These are phyloP conservation scores for Leucosporidium yakuticum DNA, from an alignment of 768 basidiomycete genomes.

Conservation along the genomic window DNA sequence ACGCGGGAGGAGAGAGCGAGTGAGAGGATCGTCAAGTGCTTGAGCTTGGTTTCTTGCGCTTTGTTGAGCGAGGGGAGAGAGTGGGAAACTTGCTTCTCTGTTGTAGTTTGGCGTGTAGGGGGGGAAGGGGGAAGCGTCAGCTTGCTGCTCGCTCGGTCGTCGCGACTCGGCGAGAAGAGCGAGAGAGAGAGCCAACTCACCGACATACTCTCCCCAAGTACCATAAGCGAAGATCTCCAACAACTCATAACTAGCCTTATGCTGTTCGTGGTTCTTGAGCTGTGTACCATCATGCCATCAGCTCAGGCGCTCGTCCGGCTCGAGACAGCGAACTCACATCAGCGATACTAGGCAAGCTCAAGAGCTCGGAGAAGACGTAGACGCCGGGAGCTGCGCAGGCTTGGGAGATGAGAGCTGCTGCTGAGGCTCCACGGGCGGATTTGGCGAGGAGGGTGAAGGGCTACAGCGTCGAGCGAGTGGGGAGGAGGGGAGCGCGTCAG, in stretches of 20 bases:
- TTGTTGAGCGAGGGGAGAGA: constrained; percentile 60
- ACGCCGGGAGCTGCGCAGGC: constrained; percentile 84
- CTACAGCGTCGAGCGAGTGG: constrained; percentile 41
- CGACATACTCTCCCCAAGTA: constrained; percentile 73
- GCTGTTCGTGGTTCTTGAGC: constrained; percentile 63
- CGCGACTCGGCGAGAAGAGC: too few relatives aligned
- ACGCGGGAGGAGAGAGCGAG: constrained; percentile 64
- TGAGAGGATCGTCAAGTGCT: constrained; percentile 70
- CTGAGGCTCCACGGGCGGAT: constrained; percentile 83
- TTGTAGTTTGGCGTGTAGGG: background rate
- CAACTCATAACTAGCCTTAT: constrained; percentile 58
- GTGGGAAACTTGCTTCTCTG: constrained; percentile 50
- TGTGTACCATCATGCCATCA: constrained; percentile 40
- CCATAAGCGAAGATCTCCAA: constrained; percentile 85
- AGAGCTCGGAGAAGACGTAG: constrained; percentile 82
- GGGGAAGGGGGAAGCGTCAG: too few relatives aligned
- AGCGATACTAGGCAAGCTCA: constrained; percentile 74
- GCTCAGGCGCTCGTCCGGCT: background rate
- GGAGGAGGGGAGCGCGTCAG: too few relatives aligned
- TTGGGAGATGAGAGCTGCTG: constrained; percentile 79
- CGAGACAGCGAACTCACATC: constrained; percentile 53
- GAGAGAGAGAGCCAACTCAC: constrained; percentile 47
- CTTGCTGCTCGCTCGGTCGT: too few relatives aligned
- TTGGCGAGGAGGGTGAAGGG: constrained; percentile 88
- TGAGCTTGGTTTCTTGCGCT: constrained; percentile 77